Evolutionary conservation across 2,329 filamentous ascomycete genomes (phyloP), one percentile per base, ranked within the genome.

Genomic region (Phaeosphaeria sp.): DNA sequence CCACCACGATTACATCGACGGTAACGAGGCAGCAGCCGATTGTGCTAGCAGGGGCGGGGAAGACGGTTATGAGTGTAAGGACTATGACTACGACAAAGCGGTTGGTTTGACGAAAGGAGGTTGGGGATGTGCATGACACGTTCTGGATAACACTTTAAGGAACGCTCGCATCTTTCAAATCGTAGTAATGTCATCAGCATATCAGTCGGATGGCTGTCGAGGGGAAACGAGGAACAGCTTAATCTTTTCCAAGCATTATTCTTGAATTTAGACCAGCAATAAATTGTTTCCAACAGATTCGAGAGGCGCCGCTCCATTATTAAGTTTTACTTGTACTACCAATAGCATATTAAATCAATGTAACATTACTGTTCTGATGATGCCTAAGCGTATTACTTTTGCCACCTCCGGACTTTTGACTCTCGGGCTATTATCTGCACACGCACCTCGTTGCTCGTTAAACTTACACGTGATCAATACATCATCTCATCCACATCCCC

Each of bases 401-500:
- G n/a, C 20, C 41, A 21, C 15, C 47, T 25, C 20, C n/a, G 10
- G 5, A 47, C 2, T 43, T 18, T 43, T n/a, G 7, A 18, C n/a
- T n/a, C 6, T 6, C 20, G 18, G 20, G 27, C 30, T 11, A 36
- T 36, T 11, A 13, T 13, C 30, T 13, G 13, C 30, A 36, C 11
- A 15, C 13, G 30, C 22, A n/a, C 21, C 20, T 47, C 41, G 20
- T 20, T 41, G 21, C 17, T 21, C 41, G 23, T 20, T 23, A 11
- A 17, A 21, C 50, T 44, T 44, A 36, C 50, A 52, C 18, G 18
- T 30, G 43, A 43, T 47, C 56, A 58, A 44, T 55, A 59, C 55
- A 56, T 53, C 50, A 51, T 60, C 9, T 69, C 63, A 17, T 71
- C 66, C 39, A 62, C 50, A 25, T 73, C 69, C 4, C 67, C 65